phyloP scores from a whole-genome alignment of 805 yeast species.

The Yarrowia sp. region DNA sequence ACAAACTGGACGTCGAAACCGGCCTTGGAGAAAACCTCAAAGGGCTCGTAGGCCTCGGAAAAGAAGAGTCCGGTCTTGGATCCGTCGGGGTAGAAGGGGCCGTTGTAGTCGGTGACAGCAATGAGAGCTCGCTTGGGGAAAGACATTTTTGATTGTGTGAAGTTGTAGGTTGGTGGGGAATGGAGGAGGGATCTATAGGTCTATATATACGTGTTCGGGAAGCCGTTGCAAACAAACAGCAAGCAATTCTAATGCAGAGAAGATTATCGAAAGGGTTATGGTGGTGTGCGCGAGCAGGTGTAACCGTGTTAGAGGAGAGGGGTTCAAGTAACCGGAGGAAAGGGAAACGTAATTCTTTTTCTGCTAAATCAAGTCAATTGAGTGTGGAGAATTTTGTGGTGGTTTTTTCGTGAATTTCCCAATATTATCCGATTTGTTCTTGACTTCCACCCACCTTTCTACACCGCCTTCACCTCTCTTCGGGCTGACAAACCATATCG shows the following conservation, averaged over 20 bases:
- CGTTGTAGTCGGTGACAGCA: conserved; percentile 43
- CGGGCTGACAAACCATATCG: too few species aligned
- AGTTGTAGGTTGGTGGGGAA: neutral
- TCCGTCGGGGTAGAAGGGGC: conserved; percentile 63
- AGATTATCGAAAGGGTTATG: conserved; percentile 3
- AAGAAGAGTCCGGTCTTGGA: conserved; percentile 66
- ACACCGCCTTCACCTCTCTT: too few species aligned
- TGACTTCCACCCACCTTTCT: too few species aligned
- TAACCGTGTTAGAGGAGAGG: too few species aligned
- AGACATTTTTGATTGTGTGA: conserved; percentile 13
- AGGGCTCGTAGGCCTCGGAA: conserved; percentile 68
- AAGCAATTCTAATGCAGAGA: conserved; percentile 24
- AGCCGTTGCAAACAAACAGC: neutral
- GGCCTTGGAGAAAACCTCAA: conserved; percentile 54
- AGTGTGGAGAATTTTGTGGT: neutral
- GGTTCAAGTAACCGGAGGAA: too few species aligned
- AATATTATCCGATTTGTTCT: neutral
- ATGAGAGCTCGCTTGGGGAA: conserved; percentile 41
- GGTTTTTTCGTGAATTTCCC: neutral
- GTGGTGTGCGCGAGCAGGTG: neutral
- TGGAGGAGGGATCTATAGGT: neutral
- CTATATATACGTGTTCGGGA: neutral
- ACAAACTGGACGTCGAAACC: conserved; percentile 64
- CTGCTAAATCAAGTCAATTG: conserved; percentile 12
- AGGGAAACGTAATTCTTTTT: too few species aligned